phyloP scores from a whole-genome alignment of 1,284 basidiomycete genomes.

The Pascua sp. region DNA sequence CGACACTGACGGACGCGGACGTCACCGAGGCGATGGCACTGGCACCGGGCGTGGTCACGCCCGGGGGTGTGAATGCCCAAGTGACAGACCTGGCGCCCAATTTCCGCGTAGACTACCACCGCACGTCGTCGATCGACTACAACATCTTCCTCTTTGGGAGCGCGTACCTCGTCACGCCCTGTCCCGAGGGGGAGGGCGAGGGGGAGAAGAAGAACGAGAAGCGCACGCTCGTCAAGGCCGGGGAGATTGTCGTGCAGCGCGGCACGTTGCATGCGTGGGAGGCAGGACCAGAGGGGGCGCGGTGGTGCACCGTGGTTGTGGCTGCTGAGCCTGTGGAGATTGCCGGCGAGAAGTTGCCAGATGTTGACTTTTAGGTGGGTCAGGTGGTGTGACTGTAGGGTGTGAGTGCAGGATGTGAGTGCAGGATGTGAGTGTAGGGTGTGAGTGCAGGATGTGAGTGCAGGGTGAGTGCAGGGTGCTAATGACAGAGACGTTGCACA shows the following conservation, averaged over 20 bases:
- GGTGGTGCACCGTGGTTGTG: slow-evolving; percentile 42
- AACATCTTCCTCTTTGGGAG: slow-evolving; percentile 39
- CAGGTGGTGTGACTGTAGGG: too few species aligned
- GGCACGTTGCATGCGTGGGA: slow-evolving; percentile 49
- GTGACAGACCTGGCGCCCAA: slow-evolving; percentile 42
- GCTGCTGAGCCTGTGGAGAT: slow-evolving; percentile 36
- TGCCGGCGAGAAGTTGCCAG: slow-evolving; percentile 29
- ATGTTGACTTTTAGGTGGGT: slow-evolving; percentile 30
- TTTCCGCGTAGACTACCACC: slow-evolving; percentile 35
- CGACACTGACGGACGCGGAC: slow-evolving; percentile 18
- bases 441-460: too few species aligned
- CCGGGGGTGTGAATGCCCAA: slow-evolving; percentile 38
- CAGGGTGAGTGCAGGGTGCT: too few species aligned
- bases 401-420: too few species aligned
- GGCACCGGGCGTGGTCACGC: slow-evolving; percentile 28
- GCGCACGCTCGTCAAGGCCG: slow-evolving; percentile 34
- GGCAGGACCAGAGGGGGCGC: slow-evolving; percentile 40
- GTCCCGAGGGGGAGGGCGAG: slow-evolving; percentile 8
- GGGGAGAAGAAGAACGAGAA: slow-evolving; percentile 25
- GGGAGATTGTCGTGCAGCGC: slow-evolving; percentile 45
- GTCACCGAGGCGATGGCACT: slow-evolving; percentile 19
- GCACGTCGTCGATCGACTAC: slow-evolving; percentile 43
- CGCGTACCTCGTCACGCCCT: slow-evolving; percentile 34
- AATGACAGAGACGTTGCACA: too few species aligned
- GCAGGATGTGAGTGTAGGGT: too few species aligned